Conservation (phyloP, 495 filamentous ascomycete genomes). For the Neurospora sublineolata region DNA sequence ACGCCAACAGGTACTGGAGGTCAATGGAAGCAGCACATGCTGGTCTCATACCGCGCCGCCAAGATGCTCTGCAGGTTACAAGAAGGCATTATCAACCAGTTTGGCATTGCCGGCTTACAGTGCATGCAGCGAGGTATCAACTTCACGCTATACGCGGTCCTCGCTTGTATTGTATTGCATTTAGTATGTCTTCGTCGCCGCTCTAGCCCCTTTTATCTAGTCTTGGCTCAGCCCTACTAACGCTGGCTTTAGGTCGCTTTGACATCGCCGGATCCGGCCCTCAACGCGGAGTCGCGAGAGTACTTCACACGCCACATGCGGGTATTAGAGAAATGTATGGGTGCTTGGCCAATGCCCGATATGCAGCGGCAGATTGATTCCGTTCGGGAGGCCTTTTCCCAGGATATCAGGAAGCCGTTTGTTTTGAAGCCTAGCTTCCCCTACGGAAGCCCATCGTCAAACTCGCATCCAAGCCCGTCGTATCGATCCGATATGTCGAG, state of each 20-base stretch:
- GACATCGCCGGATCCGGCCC: conserved; percentile 83
- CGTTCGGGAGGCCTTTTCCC: conserved; percentile 84
- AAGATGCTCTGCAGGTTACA: conserved; percentile 85
- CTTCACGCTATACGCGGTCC: conserved; percentile 84
- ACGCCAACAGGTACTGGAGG: conserved; percentile 62
- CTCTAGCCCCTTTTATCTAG: not conserved
- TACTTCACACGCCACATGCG: conserved; percentile 95
- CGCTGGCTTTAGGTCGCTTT: conserved; percentile 58
- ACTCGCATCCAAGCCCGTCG: conserved; percentile 43
- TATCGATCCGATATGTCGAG: conserved; percentile 31
- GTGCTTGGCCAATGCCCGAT: conserved; percentile 82
- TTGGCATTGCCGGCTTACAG: conserved; percentile 68
- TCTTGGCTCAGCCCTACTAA: not conserved
- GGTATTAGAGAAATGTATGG: conserved; percentile 75
- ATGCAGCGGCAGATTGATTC: conserved; percentile 86
- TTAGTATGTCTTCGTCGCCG: conserved; percentile 49
- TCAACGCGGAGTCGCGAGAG: conserved; percentile 74
- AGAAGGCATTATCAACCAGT: conserved; percentile 68
- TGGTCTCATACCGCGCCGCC: conserved; percentile 74
- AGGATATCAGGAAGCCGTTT: conserved; percentile 75
- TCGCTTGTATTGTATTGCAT: conserved; percentile 93
- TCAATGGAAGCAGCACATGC: conserved; percentile 80
- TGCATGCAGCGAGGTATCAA: conserved; percentile 94
- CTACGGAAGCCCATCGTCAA: conserved; percentile 66
- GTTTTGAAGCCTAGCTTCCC: conserved; percentile 81